Base-by-base conservation (phyloP, 768 basidiomycete species). In the Hericium coralloides region DNA sequence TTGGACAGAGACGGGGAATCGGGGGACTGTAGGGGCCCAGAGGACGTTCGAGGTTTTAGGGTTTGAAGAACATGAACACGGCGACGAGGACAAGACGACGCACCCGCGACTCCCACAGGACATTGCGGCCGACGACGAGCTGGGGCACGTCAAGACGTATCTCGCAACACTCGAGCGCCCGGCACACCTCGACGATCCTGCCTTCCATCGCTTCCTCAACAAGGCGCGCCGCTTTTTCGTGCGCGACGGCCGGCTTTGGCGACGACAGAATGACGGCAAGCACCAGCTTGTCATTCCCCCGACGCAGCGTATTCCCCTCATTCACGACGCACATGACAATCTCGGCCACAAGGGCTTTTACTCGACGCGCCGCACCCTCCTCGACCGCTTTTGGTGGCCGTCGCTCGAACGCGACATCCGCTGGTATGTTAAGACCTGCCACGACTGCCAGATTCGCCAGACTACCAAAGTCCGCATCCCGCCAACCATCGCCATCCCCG, bases 391-490 rank as follows among this genome's bases (percentile, higher is more conserved):
- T 38, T 69, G 66, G 63, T 69, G 68, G 68, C 67, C 66, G 2
- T 52, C 51, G 2, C 45, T 68, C 18, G 53, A 55, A 0, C 51
- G 54, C 0, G 60, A 68, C 49, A 55, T 65, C 5, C 37, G n/a
- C 4, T 62, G 64, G 59, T 64, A 58, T 49, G 45, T 68, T 1
- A 17, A 55, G 7, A 66, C 71, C 0, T 77, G 76, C 54, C 71
- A 76, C 48, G 52, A 64, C 7, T 78, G 77, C 55, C 76, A 79
- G 49, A 49, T 64, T 0, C 57, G 65, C 0, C 63, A 66, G 0
- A 56, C 60, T 0, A 12, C 55, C 0, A 66, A 67, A 12, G 45
- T 75, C 0, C 22, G 53, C 1, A 61, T 66, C 10, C 68, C 65
- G 0, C 62, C 65, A 1, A 61, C 55, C 0, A 53, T 68, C 3